A percentile compares a stretch with the other conserved stretches of the same genome.
These are phyloP conservation scores for Colletotrichum godetiae DNA, from an alignment of 2,329 filamentous ascomycete genomes.

Conservation along the genomic window DNA sequence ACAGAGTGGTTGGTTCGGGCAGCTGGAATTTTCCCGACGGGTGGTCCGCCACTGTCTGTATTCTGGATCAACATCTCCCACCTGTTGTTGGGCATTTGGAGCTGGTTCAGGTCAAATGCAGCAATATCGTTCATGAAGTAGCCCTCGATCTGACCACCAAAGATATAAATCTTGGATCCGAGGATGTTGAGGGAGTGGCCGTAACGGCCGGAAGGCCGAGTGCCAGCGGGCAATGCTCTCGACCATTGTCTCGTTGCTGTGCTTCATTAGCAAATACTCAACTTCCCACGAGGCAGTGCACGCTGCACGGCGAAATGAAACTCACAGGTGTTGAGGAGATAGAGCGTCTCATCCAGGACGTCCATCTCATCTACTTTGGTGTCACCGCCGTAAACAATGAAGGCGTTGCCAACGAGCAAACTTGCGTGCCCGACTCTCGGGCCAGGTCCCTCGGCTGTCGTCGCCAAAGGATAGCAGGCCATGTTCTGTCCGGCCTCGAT, in stretches of 20 bases:
- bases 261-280: conserved; percentile 2
- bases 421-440: conserved; percentile 95
- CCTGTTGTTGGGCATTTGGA: conserved; percentile 89
- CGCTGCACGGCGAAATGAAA: conserved; percentile 37
- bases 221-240: conserved; percentile 86
- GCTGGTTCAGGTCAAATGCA: conserved; percentile 93
- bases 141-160: conserved; percentile 96
- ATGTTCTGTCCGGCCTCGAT: conserved; percentile 90
- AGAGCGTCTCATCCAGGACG: conserved; percentile 92
- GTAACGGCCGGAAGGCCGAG: conserved; percentile 89
- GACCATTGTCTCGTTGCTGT: conserved; percentile 98
- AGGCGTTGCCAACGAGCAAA: conserved; percentile 95
- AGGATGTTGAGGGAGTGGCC: conserved; percentile 97
- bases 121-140: conserved; percentile 98
- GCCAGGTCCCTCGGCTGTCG: conserved; percentile 92
- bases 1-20: conserved; percentile 95
- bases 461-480: conserved; percentile 90
- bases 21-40: conserved; percentile 76
- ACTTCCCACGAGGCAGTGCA: background rate
- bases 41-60: conserved; percentile 70
- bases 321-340: conserved; percentile 97
- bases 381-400: conserved; percentile 98
- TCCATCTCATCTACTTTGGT: conserved; percentile 97
- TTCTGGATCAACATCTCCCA: conserved; percentile 94
- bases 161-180: conserved; percentile 96